A percentile compares a stretch with the other conserved stretches of the same genome.
Conservation (phyloP, 202 grass and related monocot genomes). For the Zoysia matrella region DNA sequence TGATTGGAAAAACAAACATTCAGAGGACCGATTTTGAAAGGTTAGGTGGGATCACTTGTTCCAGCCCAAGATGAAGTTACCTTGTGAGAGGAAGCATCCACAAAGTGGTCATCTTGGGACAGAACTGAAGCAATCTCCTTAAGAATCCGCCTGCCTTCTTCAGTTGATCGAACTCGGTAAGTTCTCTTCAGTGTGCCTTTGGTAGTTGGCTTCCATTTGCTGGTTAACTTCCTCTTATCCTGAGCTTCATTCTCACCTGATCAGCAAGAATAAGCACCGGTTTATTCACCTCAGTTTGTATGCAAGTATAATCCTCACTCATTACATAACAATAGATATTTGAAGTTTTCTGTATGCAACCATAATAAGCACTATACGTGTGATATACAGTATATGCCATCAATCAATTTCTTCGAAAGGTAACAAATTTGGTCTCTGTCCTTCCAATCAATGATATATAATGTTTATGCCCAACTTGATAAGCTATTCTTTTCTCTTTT, state of each 20-base stretch:
- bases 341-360: background rate
- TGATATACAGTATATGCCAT: background rate
- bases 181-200: conserved; percentile 97
- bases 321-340: background rate
- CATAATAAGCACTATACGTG: background rate
- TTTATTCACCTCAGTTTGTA: conserved; percentile 7
- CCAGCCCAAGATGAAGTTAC: conserved; percentile 40
- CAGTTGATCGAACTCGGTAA: conserved; percentile 82
- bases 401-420: conserved; percentile 21
- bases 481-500: background rate
- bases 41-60: background rate
- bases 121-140: conserved; percentile 86
- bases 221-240: conserved; percentile 70
- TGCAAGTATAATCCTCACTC: conserved; percentile 1
- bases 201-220: conserved; percentile 89
- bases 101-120: conserved; percentile 95
- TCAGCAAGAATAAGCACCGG: conserved; percentile 6
- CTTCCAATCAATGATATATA: background rate
- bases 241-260: conserved; percentile 67
- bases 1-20: background rate
- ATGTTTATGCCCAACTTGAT: conserved; percentile 11
- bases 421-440: background rate
- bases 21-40: background rate
- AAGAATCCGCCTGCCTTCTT: conserved; percentile 80
- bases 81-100: conserved; percentile 90